These are phyloP conservation scores for Borealophlyctis nickersoniae DNA, from an alignment of 192 early-diverging fungal genomes.

Conservation along the genomic window DNA sequence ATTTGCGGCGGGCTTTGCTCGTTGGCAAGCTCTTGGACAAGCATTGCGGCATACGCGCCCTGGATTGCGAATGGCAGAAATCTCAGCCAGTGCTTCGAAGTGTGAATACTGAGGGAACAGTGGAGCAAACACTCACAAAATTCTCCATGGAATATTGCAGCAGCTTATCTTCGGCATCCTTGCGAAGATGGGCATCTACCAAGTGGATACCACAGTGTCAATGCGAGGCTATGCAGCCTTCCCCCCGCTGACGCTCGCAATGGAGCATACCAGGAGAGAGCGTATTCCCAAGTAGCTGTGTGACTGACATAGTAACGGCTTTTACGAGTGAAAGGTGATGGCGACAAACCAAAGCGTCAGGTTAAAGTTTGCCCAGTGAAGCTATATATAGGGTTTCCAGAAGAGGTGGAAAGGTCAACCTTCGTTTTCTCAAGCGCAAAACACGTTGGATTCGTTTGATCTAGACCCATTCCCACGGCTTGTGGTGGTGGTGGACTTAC, in stretches of 20 bases:
- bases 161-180: constrained; percentile 75
- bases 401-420: too few species aligned
- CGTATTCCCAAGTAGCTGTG: constrained; percentile 73
- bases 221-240: too few species aligned
- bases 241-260: too few species aligned
- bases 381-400: too few species aligned
- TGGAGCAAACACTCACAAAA: constrained; percentile 67
- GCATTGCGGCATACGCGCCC: constrained; percentile 46
- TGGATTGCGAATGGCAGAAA: constrained; percentile 21
- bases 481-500: too few species aligned
- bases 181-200: constrained; percentile 75
- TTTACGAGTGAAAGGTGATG: too few species aligned
- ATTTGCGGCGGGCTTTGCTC: constrained; percentile 63
- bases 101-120: neutral
- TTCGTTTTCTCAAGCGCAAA: too few species aligned
- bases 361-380: too few species aligned
- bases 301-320: constrained; percentile 35
- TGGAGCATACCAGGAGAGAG: constrained; percentile 71
- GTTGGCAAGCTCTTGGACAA: constrained; percentile 80
- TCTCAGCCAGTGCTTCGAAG: neutral
- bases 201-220: too few species aligned
- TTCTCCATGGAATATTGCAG: constrained; percentile 71
- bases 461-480: too few species aligned
- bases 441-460: too few species aligned
- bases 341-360: too few species aligned